Evolutionary conservation across 2,329 filamentous ascomycete species (phyloP).

Genomic region (Beauveria sp.): DNA sequence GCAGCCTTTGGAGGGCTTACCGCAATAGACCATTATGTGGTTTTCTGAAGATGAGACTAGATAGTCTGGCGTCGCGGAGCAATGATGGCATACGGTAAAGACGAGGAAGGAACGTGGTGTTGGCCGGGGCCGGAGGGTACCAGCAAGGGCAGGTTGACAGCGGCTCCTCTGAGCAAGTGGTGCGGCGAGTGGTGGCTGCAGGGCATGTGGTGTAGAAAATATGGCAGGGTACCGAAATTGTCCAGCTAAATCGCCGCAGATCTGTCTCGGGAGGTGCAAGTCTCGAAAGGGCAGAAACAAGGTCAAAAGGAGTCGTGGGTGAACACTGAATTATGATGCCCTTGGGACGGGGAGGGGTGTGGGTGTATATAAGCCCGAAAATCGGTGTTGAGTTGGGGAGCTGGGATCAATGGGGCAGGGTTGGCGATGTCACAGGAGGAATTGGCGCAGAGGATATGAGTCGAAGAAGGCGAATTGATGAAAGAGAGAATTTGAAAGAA

Average conservation of each 20-base stretch:
- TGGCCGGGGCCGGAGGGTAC: not conserved
- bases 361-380: not conserved
- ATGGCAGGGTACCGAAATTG: not conserved
- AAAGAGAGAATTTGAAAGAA: too few relatives aligned
- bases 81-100: not conserved
- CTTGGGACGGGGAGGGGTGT: not conserved
- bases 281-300: not conserved
- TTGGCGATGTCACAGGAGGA: not conserved
- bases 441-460: not conserved
- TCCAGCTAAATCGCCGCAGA: not conserved
- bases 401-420: not conserved
- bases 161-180: not conserved
- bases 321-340: not conserved
- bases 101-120: not conserved
- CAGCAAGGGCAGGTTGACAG: not conserved
- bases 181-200: not conserved
- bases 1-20: constrained; percentile 50
- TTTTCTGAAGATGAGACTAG: not conserved
- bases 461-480: not conserved
- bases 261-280: not conserved
- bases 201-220: not conserved
- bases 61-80: not conserved
- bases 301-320: not conserved
- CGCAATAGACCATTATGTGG: constrained; percentile 46
- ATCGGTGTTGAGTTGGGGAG: not conserved